Conservation (phyloP, 306 rosid species). For the Dalbergia cochinchinensis region DNA sequence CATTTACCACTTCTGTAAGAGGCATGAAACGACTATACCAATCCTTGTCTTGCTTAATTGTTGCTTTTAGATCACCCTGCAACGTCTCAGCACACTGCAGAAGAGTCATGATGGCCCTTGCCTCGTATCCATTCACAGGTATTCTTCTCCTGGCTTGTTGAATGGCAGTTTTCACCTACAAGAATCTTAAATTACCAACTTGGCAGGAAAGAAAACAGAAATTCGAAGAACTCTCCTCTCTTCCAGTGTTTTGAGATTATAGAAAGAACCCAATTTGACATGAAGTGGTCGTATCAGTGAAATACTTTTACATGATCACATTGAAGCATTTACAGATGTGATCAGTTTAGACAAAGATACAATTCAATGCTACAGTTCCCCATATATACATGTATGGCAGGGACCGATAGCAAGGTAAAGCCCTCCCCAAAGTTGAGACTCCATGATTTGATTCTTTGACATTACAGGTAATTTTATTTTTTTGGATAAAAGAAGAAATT, state of each 20-base stretch:
- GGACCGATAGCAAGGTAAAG: neutral
- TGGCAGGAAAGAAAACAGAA: constrained; percentile 31
- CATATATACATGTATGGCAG: neutral
- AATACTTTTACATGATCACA: neutral
- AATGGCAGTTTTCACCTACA: constrained; percentile 86
- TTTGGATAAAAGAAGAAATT: too few relatives aligned
- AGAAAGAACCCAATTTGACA: neutral
- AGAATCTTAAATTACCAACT: constrained; percentile 49
- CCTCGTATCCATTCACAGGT: constrained; percentile 68
- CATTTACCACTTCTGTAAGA: constrained; percentile 81
- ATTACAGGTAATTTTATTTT: too few relatives aligned
- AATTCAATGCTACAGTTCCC: neutral
- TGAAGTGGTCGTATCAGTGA: neutral
- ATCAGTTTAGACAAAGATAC: neutral
- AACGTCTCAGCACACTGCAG: constrained; percentile 72
- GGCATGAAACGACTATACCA: constrained; percentile 90
- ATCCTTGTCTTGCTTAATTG: constrained; percentile 76
- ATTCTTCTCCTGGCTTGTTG: constrained; percentile 69
- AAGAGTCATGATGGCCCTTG: constrained; percentile 68
- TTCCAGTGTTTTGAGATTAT: neutral
- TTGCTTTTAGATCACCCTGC: constrained; percentile 72
- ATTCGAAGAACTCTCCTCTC: neutral
- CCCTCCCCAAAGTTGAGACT: neutral
- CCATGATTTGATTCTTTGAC: neutral
- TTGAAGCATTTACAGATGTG: neutral